Percentiles rank a stretch among this genome's conserved stretches.
phyloP scores from a whole-genome alignment of 148 eudicot genomes.

The Arbutus unedo region DNA sequence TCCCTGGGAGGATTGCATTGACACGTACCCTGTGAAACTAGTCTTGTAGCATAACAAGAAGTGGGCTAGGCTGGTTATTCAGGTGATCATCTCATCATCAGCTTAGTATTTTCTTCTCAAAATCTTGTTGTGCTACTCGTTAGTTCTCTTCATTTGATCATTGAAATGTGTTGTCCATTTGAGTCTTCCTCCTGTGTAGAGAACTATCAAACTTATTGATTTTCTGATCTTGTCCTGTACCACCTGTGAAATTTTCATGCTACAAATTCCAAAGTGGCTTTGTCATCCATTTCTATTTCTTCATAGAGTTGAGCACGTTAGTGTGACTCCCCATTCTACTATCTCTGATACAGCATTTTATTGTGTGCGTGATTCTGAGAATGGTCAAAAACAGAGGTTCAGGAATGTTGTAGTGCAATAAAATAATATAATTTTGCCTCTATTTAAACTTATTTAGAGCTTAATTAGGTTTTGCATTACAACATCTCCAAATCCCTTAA shows the following conservation, averaged over 20 bases:
- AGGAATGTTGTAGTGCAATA: no score
- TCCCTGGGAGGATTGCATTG: conserved; percentile 48
- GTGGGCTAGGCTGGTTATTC: neutral
- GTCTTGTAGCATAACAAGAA: conserved; percentile 20
- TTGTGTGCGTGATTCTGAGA: neutral
- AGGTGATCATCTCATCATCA: neutral
- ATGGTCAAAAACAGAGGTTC: neutral
- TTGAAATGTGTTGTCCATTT: conserved; percentile 6
- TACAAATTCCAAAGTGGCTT: neutral
- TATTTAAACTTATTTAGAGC: no score
- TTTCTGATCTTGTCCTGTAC: conserved; percentile 15
- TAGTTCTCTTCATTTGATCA: neutral
- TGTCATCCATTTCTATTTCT: neutral
- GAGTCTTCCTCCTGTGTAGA: conserved; percentile 4
- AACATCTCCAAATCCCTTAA: no score
- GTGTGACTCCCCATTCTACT: neutral
- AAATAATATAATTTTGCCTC: no score
- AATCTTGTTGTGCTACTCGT: neutral
- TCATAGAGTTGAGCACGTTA: neutral
- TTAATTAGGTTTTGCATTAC: no score
- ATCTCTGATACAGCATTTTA: neutral
- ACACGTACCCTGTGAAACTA: conserved; percentile 41
- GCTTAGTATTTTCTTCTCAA: neutral
- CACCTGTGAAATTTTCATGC: neutral
- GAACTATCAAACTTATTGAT: neutral